Base-by-base conservation (phyloP, 768 basidiomycete species). In the Lactarius deliciosus region DNA sequence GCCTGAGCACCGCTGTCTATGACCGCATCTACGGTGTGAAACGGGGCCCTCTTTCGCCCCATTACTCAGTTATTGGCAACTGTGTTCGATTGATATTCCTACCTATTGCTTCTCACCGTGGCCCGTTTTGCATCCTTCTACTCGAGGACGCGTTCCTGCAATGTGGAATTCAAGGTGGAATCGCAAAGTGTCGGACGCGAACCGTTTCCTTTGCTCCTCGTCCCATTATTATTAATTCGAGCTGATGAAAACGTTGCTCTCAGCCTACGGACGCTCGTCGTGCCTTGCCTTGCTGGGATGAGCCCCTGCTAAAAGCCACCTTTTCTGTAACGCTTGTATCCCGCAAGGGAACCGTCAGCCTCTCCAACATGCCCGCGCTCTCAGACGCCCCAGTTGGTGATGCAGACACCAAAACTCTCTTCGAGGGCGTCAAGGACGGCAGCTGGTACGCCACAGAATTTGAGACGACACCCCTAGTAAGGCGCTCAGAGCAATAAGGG, bases 211-310 rank as follows among this genome's bases (percentile, higher is more conserved):
- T 11, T 34, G 0, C 1, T 28, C 54, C 15, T 45, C 30, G 11
- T 55, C 16, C 10, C 32, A 18, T 41, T 61, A 11, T 57, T 13
- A 20, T 18, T 43, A 34, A 54, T 34, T 7, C 32, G 32, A 32
- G 18, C 53, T 64, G 53, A 67, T 41, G 2, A 13, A 25, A 34
- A 36, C 28, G 15, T 43, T 28, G 11, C 28, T 38, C 30, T n/a
- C n/a, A 96, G 89, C 88, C 95, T 47, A 96, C 92, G 47, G 88
- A 88, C 66, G 95, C 96, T 10, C 81, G 95, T 59, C 83, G 85
- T 50, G 86, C 89, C 6, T 91, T 93, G 76, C 92, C 92, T 32
- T 92, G 89, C 79, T 96, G 92, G 92, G 96, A 97, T 74, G 95
- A 97, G 74, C 96, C 96, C 20, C 81, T 86, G 41, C 81, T 96